Evolutionary conservation across 2,329 filamentous ascomycete species (phyloP), one percentile per base, ranked within the genome.

Genomic region (Aspergillus fructus): DNA sequence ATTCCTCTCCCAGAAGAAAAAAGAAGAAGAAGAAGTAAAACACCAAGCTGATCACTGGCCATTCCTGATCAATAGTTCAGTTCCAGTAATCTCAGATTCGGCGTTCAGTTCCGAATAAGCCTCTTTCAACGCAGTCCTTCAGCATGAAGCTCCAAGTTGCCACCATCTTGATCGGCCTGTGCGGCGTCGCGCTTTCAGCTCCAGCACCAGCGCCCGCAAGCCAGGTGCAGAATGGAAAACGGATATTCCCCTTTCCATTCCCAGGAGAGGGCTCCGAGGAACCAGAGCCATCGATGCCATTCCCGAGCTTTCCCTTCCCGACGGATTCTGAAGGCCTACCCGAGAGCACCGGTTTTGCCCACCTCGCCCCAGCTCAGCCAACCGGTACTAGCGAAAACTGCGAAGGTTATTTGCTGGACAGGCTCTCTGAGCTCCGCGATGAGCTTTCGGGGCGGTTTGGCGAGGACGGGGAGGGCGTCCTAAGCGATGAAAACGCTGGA

Each of bases 91-190:
- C 13, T 34, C 8, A 48, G 23, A 19, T 24, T 37, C 41, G 47
- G 7, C 8, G 9, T 27, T 30, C 27, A 30, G 27, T 4, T 11
- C 27, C 27, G 27, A 33, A 19, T 19, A n/a, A 15, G 9, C 48
- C 17, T 43, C 5, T 5, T 8, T 37, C 40, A 19, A 24, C 7
- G 43, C 40, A 17, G 21, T 19, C 47, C 27, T 12, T 40, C 49
- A 56, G 15, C 4, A 63, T 63, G 61, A 61, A 34, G 30, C 23
- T 53, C 34, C 56, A 58, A 52, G 41, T 41, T 12, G 49, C 52
- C 12, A 47, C 54, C n/a, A 27, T 63, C 33, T 33, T 63, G 12
- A 19, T 58, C 45, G 41, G 53, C 23, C 30, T 63, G 15, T 56
- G 55, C 49, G 56, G 57, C 47, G 37, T 47, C 15, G 53, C 23